A percentile compares a stretch with the other conserved stretches of the same genome.
These are phyloP conservation scores for Biancaea sappan DNA, from an alignment of 306 rosid species.

Conservation along the genomic window DNA sequence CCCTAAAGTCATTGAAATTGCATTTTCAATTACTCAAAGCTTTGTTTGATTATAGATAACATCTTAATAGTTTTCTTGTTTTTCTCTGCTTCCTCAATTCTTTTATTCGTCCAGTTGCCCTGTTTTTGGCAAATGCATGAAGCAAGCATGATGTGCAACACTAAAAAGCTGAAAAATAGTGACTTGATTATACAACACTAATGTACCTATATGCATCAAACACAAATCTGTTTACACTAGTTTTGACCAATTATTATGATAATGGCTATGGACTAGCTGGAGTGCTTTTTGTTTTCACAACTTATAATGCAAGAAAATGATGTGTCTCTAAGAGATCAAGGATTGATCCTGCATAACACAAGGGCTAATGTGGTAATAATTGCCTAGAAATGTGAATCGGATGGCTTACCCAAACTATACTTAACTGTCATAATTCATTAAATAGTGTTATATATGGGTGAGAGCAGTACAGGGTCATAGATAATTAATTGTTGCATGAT, in stretches of 20 bases:
- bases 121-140: neutral
- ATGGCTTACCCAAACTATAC: constrained; percentile 20
- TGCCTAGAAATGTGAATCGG: constrained; percentile 35
- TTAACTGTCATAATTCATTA: constrained; percentile 12
- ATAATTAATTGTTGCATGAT: too few relatives aligned
- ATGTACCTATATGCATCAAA: constrained; percentile 15
- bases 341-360: constrained; percentile 18
- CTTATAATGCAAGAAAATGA: constrained; percentile 34
- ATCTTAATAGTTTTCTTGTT: neutral
- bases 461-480: too few relatives aligned
- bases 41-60: too few relatives aligned
- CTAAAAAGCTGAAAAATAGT: neutral
- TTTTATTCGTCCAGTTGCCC: constrained; percentile 7
- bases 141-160: neutral
- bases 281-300: too few relatives aligned
- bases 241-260: too few relatives aligned
- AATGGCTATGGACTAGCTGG: too few relatives aligned
- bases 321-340: constrained; percentile 10
- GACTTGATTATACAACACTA: neutral
- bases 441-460: too few relatives aligned
- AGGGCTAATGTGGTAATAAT: constrained; percentile 30
- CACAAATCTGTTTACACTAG: neutral
- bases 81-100: neutral
- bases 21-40: too few relatives aligned
- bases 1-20: too few relatives aligned